Evolutionary conservation across 495 filamentous ascomycete genomes (phyloP), one percentile per base, ranked within the genome.

Genomic region (Trichoderma erinaceum): DNA sequence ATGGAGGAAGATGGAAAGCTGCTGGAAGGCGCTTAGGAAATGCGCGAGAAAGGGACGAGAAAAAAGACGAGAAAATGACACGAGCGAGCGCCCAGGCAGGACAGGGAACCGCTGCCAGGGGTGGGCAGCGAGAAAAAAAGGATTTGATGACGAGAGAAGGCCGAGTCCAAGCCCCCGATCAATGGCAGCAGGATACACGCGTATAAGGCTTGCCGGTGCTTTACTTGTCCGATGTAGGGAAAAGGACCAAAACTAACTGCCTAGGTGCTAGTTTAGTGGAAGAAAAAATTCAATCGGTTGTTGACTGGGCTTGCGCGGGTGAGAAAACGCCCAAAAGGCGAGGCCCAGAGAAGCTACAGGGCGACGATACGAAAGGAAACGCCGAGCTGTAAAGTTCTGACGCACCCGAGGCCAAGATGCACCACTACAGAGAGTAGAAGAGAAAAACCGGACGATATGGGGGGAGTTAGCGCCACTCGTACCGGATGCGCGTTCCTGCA

Each of bases 331-430:
- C 29, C 29, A 41, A 16, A 65, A 29, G 15, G 23, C 64, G 64
- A 46, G 23, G 43, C 65, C 41, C 13, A 50, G 43, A 29, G 50
- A 65, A 65, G 64, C 25, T 38, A n/a, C 35, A 58, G 50, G 50
- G n/a, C 50, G 50, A 58, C n/a, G 50, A 27, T 27, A n/a, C n/a
- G 25, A 27, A n/a, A n/a, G 50, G 25, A 58, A 58, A 58, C 25
- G 50, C 50, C 35, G 48, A 52, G 48, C 16, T 23, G 48, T 52
- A 52, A 23, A 52, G 48, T 52, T 52, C 48, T 52, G 48, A 52
- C 48, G 48, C 48, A 52, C 48, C 48, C 48, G 48, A 18, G 16
- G 15, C 46, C 46, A n/a, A n/a, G 15, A 3, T n/a, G n/a, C n/a
- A n/a, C n/a, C n/a, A n/a, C n/a, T n/a, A n/a, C n/a, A n/a, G 8